A percentile compares a stretch with the other conserved stretches of the same genome.
Conservation (phyloP, 768 basidiomycete species). For the Hericium rajendrae region DNA sequence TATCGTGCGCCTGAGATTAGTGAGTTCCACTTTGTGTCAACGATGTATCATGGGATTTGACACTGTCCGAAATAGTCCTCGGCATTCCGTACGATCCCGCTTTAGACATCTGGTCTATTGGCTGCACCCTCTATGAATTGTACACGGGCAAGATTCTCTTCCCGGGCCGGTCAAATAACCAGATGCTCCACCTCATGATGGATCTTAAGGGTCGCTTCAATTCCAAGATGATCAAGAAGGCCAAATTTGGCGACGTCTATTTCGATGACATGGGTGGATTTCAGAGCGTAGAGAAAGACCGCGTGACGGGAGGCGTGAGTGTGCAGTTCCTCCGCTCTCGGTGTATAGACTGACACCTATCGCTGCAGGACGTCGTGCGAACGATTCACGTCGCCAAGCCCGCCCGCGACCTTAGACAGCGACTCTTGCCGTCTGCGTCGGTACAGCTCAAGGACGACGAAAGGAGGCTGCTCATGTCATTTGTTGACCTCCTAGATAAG, state of each 20-base stretch:
- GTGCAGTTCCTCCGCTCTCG: conserved; percentile 24
- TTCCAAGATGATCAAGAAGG: conserved; percentile 88
- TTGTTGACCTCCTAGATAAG: conserved; percentile 88
- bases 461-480: conserved; percentile 63
- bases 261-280: conserved; percentile 93
- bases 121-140: conserved; percentile 92
- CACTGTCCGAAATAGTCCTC: conserved; percentile 49
- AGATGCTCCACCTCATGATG: conserved; percentile 98
- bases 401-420: conserved; percentile 65
- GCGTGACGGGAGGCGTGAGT: conserved; percentile 76
- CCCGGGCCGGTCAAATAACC: conserved; percentile 93
- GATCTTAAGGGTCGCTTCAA: conserved; percentile 94
- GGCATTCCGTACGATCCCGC: conserved; percentile 92
- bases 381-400: conserved; percentile 82
- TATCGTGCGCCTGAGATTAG: conserved; percentile 99
- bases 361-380: conserved; percentile 63
- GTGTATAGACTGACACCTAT: conserved; percentile 1
- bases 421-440: conserved; percentile 72
- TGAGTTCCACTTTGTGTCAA: conserved; percentile 29
- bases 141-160: conserved; percentile 97
- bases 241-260: conserved; percentile 83
- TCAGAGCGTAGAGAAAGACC: conserved; percentile 72
- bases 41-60: conserved; percentile 6
- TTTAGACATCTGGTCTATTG: conserved; percentile 94
- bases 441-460: conserved; percentile 86